Base-by-base conservation (phyloP, 257 asterid species). In the Solanum dulcamara region DNA sequence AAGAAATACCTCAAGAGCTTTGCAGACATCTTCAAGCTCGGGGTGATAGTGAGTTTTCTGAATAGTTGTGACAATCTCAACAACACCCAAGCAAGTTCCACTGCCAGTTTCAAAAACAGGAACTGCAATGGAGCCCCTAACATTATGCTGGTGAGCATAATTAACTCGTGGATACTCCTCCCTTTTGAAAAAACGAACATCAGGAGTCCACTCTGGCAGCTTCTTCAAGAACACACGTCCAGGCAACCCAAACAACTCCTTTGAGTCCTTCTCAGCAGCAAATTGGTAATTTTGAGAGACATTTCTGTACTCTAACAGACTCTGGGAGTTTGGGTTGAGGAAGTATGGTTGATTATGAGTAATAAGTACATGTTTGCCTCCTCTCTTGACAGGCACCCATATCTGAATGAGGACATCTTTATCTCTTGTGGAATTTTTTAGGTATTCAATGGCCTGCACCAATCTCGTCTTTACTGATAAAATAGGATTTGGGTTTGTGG, bases 181-280 rank as follows among this genome's bases (percentile, higher is more conserved):
- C 7, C 85, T 74, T 81, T 84, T 91, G 89, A 94, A 94, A 66
- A 85, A 92, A 0, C 92, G 97, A 80, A 94, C 97, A 86, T 94
- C 97, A 4, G 97, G 97, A 6, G 97, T 94, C 92, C 96, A 92
- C 83, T 94, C 97, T 0, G 97, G 96, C 85, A 94, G 87, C 89
- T 91, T 94, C 50, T 91, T 94, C 91, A 91, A 87, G 94, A 91
- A 94, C 59, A 94, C 97, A 1, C 97, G 93, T 13, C 96, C 95
- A 1, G 97, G 96, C 89, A 94, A 75, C 13, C 97, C 97, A 13
- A 79, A 81, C 13, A 85, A 72, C 85, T 91, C 97, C 79, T 86
- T 88, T 1, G 97, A 91, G 81, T 90, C 89, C 68, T 89, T 88
- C 42, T 93, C 98, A 13, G 93, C 90, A 72, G 96, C 90, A 86